These are phyloP conservation scores for Schizosaccharomyces cryophilus DNA, from an alignment of 805 yeast genomes.

Conservation along the genomic window DNA sequence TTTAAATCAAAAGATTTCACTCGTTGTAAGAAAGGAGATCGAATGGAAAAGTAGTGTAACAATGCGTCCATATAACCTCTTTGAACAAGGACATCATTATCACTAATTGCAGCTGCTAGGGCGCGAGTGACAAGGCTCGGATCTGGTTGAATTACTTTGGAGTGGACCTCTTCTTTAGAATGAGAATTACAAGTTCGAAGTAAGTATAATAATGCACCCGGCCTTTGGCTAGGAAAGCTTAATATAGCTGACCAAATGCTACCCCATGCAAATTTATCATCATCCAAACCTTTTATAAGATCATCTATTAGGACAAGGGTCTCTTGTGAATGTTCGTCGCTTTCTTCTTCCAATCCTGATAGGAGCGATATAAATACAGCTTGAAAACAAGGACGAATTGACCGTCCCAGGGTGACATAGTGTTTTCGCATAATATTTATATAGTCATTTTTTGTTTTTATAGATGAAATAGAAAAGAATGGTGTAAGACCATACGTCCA, in stretches of 20 bases:
- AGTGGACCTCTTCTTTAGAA: background rate
- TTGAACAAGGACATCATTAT: constrained; percentile 46
- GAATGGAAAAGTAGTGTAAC: constrained; percentile 38
- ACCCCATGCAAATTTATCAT: background rate
- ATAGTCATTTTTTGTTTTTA: constrained; percentile 5
- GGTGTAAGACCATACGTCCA: background rate
- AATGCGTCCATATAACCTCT: constrained; percentile 74
- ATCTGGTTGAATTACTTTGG: constrained; percentile 29
- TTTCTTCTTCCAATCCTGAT: background rate
- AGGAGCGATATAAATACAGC: background rate
- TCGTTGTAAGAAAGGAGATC: constrained; percentile 29
- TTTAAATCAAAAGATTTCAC: constrained; percentile 30
- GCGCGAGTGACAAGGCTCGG: constrained; percentile 60
- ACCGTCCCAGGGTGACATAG: background rate
- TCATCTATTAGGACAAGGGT: background rate
- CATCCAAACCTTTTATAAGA: background rate
- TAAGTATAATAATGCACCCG: background rate
- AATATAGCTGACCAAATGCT: background rate
- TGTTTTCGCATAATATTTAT: background rate
- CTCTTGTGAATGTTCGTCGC: background rate
- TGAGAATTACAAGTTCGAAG: background rate
- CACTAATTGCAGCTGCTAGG: constrained; percentile 41
- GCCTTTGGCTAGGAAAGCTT: background rate
- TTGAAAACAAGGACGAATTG: background rate
- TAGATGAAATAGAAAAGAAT: background rate